Evolutionary conservation across 345 rosid genomes (phyloP).

Genomic region (Boechera retrofracta): DNA sequence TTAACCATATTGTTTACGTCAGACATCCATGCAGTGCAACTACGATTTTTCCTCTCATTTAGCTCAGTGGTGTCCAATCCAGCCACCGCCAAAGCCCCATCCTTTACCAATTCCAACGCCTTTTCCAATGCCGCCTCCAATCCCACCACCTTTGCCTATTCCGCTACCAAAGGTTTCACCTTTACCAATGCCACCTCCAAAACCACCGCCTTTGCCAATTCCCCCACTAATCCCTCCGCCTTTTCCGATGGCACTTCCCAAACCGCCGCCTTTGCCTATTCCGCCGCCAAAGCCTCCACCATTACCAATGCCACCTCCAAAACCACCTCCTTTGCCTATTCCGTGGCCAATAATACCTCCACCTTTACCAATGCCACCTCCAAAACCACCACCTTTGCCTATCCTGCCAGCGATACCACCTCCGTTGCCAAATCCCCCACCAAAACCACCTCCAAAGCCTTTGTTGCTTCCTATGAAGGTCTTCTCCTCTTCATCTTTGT

Average conservation of each 20-base stretch:
- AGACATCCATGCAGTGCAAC: slow-evolving; percentile 1
- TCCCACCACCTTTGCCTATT: not conserved
- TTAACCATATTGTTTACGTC: not conserved
- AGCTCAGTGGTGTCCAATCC: slow-evolving; percentile 8
- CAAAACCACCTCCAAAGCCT: slow-evolving; percentile 15
- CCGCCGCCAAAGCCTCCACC: not conserved
- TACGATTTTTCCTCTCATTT: not conserved
- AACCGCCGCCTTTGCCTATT: not conserved
- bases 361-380: not conserved
- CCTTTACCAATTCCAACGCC: not conserved
- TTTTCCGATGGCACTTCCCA: not conserved
- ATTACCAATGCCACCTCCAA: slow-evolving; percentile 1
- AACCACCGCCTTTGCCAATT: not conserved
- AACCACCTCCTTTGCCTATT: not conserved
- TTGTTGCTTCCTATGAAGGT: not conserved
- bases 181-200: slow-evolving; percentile 1
- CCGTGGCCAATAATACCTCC: too few relatives aligned
- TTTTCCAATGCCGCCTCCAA: not conserved
- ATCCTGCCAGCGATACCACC: too few relatives aligned
- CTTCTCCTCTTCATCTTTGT: slow-evolving; percentile 33
- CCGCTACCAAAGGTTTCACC: not conserved
- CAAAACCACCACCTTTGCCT: too few relatives aligned
- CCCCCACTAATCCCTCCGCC: not conserved
- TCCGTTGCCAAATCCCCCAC: slow-evolving; percentile 25
- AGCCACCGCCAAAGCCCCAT: not conserved